Evolutionary conservation across 2,329 filamentous ascomycete species (phyloP).

Genomic region (Talaromyces sp.): DNA sequence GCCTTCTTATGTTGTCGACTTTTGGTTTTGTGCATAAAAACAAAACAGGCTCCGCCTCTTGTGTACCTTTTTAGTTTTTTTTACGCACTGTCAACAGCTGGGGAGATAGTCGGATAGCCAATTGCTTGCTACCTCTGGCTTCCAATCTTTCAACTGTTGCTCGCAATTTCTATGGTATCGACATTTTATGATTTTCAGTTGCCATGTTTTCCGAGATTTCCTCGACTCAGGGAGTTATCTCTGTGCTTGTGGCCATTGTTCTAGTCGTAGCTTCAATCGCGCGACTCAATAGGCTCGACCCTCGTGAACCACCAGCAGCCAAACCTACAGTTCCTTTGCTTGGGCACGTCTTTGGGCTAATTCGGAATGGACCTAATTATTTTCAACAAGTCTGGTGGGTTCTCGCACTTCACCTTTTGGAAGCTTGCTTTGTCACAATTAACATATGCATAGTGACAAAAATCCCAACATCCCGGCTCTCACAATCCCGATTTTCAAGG

Average conservation of each 20-base stretch:
- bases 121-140: neutral
- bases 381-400: constrained; percentile 17
- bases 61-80: too few relatives aligned
- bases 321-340: constrained; percentile 19
- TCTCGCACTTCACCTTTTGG: neutral
- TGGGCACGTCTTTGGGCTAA: constrained; percentile 21
- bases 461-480: constrained; percentile 16
- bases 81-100: neutral
- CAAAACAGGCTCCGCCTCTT: neutral
- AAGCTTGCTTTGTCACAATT: neutral
- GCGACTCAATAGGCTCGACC: constrained; percentile 12
- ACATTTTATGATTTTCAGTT: neutral
- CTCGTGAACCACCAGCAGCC: constrained; percentile 21
- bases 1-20: neutral
- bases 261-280: neutral
- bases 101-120: neutral
- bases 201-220: neutral
- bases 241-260: neutral
- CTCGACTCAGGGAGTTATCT: neutral
- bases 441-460: neutral
- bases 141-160: neutral
- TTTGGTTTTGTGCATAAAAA: neutral
- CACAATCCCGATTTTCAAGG: constrained; percentile 19
- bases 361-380: constrained; percentile 20
- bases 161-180: neutral